Evolutionary conservation across 116 monocot species (phyloP).

Genomic region (Zostera marina): DNA sequence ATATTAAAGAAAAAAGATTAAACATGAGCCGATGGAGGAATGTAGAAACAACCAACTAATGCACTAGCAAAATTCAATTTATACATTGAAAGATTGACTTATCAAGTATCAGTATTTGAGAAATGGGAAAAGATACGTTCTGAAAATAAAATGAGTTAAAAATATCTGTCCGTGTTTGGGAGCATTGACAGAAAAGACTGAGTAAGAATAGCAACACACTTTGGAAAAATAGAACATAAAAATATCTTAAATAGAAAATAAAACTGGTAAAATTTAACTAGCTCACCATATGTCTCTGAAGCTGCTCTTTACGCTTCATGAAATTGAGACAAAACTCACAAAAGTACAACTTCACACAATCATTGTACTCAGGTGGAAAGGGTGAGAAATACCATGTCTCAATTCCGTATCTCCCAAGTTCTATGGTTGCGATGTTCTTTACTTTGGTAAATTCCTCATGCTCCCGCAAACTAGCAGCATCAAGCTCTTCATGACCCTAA

Average conservation of each 20-base stretch:
- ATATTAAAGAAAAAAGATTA: too few species aligned
- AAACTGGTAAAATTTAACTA: constrained; percentile 1
- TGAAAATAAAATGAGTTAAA: too few species aligned
- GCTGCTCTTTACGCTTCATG: constrained; percentile 95
- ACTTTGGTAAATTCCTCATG: constrained; percentile 98
- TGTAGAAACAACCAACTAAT: too few species aligned
- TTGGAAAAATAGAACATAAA: neutral
- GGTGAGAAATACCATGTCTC: constrained; percentile 98
- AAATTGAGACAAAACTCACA: constrained; percentile 99
- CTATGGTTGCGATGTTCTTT: constrained; percentile 96
- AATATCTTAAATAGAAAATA: neutral
- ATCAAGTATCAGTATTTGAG: too few species aligned
- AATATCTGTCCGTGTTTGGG: too few species aligned
- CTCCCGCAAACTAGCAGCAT: constrained; percentile 84
- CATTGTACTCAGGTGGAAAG: constrained; percentile 89
- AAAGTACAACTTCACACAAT: constrained; percentile 68
- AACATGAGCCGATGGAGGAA: too few species aligned
- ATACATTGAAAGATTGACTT: too few species aligned
- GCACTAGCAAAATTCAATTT: too few species aligned
- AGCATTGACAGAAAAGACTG: too few species aligned
- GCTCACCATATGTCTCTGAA: constrained; percentile 97
- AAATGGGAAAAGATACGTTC: too few species aligned
- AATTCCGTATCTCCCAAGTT: constrained; percentile 97
- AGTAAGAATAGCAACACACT: too few species aligned
- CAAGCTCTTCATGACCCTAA: constrained; percentile 86